phyloP scores from a whole-genome alignment of 2,329 filamentous ascomycete species.

The Aspergillus piperis region DNA sequence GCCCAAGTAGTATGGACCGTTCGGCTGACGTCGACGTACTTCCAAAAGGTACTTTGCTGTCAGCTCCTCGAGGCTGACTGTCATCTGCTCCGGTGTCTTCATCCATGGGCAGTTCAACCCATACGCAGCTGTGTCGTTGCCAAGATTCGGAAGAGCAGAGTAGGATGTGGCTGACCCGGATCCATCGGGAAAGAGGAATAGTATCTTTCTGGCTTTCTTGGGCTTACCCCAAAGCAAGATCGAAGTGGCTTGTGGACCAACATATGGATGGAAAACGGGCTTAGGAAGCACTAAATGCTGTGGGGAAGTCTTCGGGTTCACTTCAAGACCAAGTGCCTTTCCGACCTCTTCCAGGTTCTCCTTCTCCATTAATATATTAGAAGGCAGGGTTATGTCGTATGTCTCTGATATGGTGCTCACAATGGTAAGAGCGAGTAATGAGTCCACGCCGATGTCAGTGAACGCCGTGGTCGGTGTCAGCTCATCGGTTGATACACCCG shows the following conservation, averaged over 20 bases:
- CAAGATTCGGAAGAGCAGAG: conserved; percentile 40
- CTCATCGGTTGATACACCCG: background rate
- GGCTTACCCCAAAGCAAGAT: conserved; percentile 16
- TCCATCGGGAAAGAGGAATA: conserved; percentile 54
- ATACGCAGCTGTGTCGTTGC: conserved; percentile 53
- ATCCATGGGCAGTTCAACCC: conserved; percentile 51
- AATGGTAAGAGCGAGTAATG: conserved; percentile 9
- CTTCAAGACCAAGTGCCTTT: conserved; percentile 17
- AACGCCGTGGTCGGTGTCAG: background rate
- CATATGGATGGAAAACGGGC: background rate
- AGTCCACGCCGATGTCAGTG: conserved; percentile 10
- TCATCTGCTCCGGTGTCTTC: conserved; percentile 31
- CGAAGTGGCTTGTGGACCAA: background rate
- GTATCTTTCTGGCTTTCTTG: conserved; percentile 13
- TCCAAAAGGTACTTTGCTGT: conserved; percentile 42
- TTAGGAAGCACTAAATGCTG: background rate
- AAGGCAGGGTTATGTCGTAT: background rate
- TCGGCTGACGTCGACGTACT: conserved; percentile 48
- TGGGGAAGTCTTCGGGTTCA: background rate
- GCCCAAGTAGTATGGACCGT: conserved; percentile 63
- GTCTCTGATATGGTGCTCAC: conserved; percentile 4
- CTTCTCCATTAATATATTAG: conserved; percentile 2
- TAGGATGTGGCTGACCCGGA: conserved; percentile 50
- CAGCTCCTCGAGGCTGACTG: conserved; percentile 36
- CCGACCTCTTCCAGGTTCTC: conserved; percentile 2